These are phyloP conservation scores for Omphalea diandra DNA, from an alignment of 441 rosid species.

Conservation along the genomic window DNA sequence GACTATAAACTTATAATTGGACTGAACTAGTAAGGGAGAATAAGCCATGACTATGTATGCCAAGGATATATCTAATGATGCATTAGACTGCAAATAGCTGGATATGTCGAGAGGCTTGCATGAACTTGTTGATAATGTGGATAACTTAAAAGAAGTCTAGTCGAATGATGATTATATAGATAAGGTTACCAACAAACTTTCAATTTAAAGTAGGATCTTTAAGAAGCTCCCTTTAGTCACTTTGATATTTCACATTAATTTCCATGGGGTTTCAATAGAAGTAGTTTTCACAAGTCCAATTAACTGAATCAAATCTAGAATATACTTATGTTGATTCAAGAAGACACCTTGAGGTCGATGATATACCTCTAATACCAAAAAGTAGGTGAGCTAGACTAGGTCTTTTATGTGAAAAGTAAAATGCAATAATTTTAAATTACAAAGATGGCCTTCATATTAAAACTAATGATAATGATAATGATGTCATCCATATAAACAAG, in stretches of 20 bases:
- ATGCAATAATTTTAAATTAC: not conserved
- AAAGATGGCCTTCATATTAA: too few species aligned
- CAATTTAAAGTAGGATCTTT: not conserved
- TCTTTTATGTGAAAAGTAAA: not conserved
- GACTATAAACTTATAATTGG: not conserved
- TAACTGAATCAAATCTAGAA: not conserved
- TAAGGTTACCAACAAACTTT: not conserved
- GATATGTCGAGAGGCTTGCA: not conserved
- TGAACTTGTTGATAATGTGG: too few species aligned
- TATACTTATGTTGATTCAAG: too few species aligned
- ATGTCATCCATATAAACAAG: not conserved
- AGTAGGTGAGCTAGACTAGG: too few species aligned
- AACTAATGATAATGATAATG: too few species aligned
- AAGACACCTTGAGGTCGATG: too few species aligned
- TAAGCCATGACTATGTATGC: too few species aligned
- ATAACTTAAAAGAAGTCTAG: not conserved
- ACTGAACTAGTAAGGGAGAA: too few species aligned
- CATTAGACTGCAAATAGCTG: not conserved
- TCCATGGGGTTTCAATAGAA: not conserved
- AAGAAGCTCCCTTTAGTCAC: not conserved
- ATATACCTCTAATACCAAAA: too few species aligned
- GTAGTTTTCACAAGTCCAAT: not conserved
- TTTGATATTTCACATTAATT: too few species aligned
- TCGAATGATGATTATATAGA: not conserved
- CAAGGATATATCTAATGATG: not conserved